Base-by-base conservation (phyloP, 2,329 filamentous ascomycete species). In the Penicillium sp. region DNA sequence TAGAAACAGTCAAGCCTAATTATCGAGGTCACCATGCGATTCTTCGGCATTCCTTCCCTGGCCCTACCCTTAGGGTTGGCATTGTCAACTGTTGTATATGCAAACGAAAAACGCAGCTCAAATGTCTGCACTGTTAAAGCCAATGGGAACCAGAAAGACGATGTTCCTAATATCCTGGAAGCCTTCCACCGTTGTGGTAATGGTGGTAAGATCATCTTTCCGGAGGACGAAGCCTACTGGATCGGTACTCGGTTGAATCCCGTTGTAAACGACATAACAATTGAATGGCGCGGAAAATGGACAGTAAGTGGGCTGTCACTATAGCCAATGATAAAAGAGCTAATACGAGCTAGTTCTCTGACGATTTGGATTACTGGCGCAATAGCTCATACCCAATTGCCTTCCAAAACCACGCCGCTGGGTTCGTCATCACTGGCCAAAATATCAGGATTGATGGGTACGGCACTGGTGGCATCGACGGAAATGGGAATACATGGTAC, bases 331-430 rank as follows among this genome's bases (percentile, higher is more conserved):
- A 38, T 12, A 38, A 38, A 1, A 0, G 17, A 38, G 19, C 37
- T 38, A 38, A 38, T 19, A n/a, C n/a, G n/a, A 19, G n/a, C 37
- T 38, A 43, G 75, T 77, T 82, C 60, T 82, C 80, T 2, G 75
- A 80, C 47, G 73, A 85, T 64, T 69, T 84, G n/a, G 67, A 69
- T 19, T 84, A 84, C 68, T 85, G 82, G 82, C 75, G 82, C 50
- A 77, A 79, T 46, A 80, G 84, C 59, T 78, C 79, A 0, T 85
- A 84, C 60, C 78, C 75, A 8, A 75, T 85, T 35, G 69, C 72
- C 4, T 85, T 84, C 61, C 82, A 85, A 63, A 84, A 85, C 63
- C 83, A 84, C 61, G 70, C 69, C n/a, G 82, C 82, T 0, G 78
- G 79, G 17, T 82, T 85, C 58, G 62, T 84, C 19, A 71, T 85